Evolutionary conservation across 163 green algal species (phyloP), one percentile per base, ranked within the genome.

Genomic region (Scenedesmus sp.): DNA sequence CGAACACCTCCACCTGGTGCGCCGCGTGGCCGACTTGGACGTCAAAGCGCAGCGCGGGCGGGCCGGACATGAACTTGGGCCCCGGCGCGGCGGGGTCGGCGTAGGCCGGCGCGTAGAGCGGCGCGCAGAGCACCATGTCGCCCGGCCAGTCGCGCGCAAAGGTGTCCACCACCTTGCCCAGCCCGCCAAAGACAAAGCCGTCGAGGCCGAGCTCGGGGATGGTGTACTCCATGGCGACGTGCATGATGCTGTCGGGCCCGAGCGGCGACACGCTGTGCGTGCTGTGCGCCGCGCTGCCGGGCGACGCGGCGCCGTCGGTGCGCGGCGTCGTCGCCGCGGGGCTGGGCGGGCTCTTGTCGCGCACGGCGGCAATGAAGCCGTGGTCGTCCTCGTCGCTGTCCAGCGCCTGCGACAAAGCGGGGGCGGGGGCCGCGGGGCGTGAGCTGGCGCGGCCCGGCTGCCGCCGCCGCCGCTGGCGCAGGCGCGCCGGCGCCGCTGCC

Each of bases 151-250:
- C 15, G 13, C 20, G 60, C 10, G 73, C 48, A 64, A 85, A 85
- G 15, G 20, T 67, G 26, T 85, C 78, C n/a, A 85, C 78, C 3
- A 87, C 74, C 66, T 82, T 85, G 28, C 83, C 83, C 36, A 88
- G 47, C 0, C 83, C 83, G 1, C 83, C 83, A 75, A 64, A 88
- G 36, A 81, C 62, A 22, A 88, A 75, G 36, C 70, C 44, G 18
- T 26, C 75, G 0, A 82, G 31, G 4, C 80, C 83, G 22, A 88
- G 73, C 20, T 88, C 60, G 9, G 83, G 83, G 5, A 88, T 71
- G 1, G 63, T 66, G 60, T 87, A 88, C 51, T 88, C 83, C 77
- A 88, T 70, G 6, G 65, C 54, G 1, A 87, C 70, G 48, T 88
- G 83, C 65, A 83, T 67, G 33, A 82, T 65, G 51, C 20, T 78